Percentiles rank a stretch among this genome's conserved stretches.
phyloP scores from a whole-genome alignment of 176 grass and related monocot genomes.

The Musa schizocarpa region DNA sequence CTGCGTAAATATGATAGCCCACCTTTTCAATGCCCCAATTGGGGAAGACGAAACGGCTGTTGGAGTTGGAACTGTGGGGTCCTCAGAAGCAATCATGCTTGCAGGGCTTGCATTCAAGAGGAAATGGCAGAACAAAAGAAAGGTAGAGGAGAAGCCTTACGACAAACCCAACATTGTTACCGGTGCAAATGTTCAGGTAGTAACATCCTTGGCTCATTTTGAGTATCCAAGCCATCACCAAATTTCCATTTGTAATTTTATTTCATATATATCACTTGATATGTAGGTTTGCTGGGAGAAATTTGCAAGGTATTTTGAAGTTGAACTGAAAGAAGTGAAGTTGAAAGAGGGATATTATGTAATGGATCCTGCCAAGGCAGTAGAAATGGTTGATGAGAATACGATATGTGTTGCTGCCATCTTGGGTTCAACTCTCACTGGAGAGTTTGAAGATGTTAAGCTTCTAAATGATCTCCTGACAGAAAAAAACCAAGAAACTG shows the following conservation, averaged over 20 bases:
- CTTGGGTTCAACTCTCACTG: slow-evolving; percentile 74
- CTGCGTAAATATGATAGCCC: slow-evolving; percentile 92
- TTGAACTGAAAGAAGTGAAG: slow-evolving; percentile 89
- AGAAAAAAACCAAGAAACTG: slow-evolving; percentile 48
- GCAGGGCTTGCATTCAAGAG: slow-evolving; percentile 84
- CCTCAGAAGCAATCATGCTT: slow-evolving; percentile 98
- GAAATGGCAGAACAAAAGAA: slow-evolving; percentile 64
- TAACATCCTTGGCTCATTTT: not conserved
- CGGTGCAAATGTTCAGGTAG: slow-evolving; percentile 62
- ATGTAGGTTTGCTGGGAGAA: slow-evolving; percentile 94
- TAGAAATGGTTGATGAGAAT: slow-evolving; percentile 80
- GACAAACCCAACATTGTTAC: slow-evolving; percentile 92
- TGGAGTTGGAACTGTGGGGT: slow-evolving; percentile 76
- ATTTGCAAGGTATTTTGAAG: slow-evolving; percentile 86
- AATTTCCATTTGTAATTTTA: not conserved
- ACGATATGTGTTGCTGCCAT: slow-evolving; percentile 93
- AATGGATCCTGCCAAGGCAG: slow-evolving; percentile 70
- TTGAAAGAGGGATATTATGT: slow-evolving; percentile 69
- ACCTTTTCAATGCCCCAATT: slow-evolving; percentile 66
- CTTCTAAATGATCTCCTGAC: slow-evolving; percentile 49
- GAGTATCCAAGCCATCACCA: not conserved
- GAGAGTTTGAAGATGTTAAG: slow-evolving; percentile 89
- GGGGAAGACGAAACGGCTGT: slow-evolving; percentile 32
- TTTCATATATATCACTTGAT: not conserved
- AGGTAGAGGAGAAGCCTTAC: slow-evolving; percentile 46